A percentile compares a stretch with the other conserved stretches of the same genome.
phyloP scores from a whole-genome alignment of 768 basidiomycete species.

The Xerocomus brunneocitrinus region DNA sequence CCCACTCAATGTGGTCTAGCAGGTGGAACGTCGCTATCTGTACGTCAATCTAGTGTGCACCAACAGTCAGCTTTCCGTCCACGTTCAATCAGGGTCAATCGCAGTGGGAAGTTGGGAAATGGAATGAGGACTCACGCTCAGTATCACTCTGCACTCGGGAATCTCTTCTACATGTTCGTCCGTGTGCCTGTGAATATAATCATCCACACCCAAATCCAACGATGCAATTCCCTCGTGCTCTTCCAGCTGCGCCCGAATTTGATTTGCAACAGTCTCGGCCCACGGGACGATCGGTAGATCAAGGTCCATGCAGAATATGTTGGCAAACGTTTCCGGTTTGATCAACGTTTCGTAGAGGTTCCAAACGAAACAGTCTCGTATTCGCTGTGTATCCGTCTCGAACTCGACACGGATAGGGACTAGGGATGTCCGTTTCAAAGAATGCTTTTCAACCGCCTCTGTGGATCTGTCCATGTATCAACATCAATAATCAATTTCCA shows the following conservation, averaged over 20 bases:
- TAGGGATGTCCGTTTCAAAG: conserved; percentile 49
- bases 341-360: conserved; percentile 86
- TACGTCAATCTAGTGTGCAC: conserved; percentile 77
- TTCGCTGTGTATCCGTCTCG: conserved; percentile 84
- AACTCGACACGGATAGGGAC: conserved; percentile 95
- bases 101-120: conserved; percentile 9
- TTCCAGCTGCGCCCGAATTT: conserved; percentile 88
- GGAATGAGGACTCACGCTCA: conserved; percentile 51
- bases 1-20: conserved; percentile 97
- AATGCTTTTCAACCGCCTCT: conserved; percentile 61
- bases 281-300: conserved; percentile 66
- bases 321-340: conserved; percentile 81
- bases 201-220: conserved; percentile 59
- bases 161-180: conserved; percentile 57
- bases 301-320: conserved; percentile 83
- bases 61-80: conserved; percentile 8
- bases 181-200: conserved; percentile 13
- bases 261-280: conserved; percentile 74
- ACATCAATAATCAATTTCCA: neutral
- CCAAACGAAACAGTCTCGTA: conserved; percentile 96
- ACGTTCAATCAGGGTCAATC: conserved; percentile 17
- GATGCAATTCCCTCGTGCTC: conserved; percentile 81
- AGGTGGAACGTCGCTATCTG: conserved; percentile 91
- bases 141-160: conserved; percentile 76
- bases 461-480: conserved; percentile 45